Evolutionary conservation across 129 eudicot genomes (phyloP).

Genomic region (Logfia minima): DNA sequence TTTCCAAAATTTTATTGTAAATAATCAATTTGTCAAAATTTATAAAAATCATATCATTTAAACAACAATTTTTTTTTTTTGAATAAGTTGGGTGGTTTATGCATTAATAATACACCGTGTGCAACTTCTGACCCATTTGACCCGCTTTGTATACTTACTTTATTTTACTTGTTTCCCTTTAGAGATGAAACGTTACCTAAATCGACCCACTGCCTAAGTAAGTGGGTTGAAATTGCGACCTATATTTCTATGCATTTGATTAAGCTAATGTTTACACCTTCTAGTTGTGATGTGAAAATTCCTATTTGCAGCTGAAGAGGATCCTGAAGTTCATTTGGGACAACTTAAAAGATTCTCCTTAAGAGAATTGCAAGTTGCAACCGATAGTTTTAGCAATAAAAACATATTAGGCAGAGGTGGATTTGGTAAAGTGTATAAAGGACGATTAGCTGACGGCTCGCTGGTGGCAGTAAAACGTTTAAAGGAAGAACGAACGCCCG

Average conservation of each 20-base stretch:
- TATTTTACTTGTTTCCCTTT: neutral
- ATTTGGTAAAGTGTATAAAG: constrained; percentile 89
- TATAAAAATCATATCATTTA: neutral
- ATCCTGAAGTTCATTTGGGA: constrained; percentile 88
- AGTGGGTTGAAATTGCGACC: neutral
- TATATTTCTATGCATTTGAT: neutral
- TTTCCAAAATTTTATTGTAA: neutral
- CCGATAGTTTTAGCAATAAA: constrained; percentile 83
- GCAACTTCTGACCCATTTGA: neutral
- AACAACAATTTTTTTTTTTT: neutral
- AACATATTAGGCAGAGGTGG: constrained; percentile 91
- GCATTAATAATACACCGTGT: neutral
- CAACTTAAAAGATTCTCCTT: constrained; percentile 84
- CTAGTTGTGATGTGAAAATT: neutral
- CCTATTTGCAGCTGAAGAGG: constrained; percentile 76
- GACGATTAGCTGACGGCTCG: constrained; percentile 78
- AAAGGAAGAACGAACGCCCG: constrained; percentile 89
- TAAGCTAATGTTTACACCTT: neutral
- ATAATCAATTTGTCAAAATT: neutral
- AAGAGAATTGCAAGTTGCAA: constrained; percentile 85
- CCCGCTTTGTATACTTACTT: neutral
- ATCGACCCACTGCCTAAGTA: neutral
- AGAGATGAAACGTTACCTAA: neutral
- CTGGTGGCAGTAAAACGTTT: constrained; percentile 84
- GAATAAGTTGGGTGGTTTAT: neutral